Percentiles rank a stretch among this genome's conserved stretches.
phyloP scores from a whole-genome alignment of 768 basidiomycete species.

The Xerocomus brunneocitrinus region DNA sequence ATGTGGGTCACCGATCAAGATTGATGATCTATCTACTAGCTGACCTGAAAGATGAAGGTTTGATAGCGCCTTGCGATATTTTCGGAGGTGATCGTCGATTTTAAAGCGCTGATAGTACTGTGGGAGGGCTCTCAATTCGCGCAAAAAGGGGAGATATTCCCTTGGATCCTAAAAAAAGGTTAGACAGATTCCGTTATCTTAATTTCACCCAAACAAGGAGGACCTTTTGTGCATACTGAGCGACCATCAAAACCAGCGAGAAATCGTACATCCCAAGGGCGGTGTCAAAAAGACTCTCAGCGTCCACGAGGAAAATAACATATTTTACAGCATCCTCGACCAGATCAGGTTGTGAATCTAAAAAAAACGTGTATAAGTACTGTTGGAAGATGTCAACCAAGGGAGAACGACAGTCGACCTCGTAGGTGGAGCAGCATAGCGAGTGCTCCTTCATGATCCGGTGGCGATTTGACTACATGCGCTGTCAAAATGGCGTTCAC shows the following conservation, averaged over 20 bases:
- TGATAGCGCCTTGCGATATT: conserved; percentile 65
- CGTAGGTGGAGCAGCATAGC: conserved; percentile 69
- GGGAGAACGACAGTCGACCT: conserved; percentile 43
- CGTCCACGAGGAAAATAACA: conserved; percentile 95
- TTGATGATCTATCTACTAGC: conserved; percentile 5
- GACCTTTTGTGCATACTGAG: conserved; percentile 96
- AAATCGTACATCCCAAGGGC: conserved; percentile 99
- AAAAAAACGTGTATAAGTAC: not conserved
- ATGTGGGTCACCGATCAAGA: conserved; percentile 3
- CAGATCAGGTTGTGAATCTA: conserved; percentile 53
- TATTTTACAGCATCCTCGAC: conserved; percentile 98
- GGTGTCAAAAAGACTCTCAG: conserved; percentile 84
- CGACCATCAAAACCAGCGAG: conserved; percentile 89
- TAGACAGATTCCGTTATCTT: not conserved
- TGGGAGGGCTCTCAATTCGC: conserved; percentile 73
- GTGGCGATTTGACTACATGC: conserved; percentile 86
- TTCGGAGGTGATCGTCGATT: conserved; percentile 89
- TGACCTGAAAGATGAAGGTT: conserved; percentile 74
- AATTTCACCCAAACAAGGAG: conserved; percentile 3
- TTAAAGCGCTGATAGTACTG: conserved; percentile 80
- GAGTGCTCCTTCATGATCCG: conserved; percentile 86
- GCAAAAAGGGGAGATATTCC: conserved; percentile 95
- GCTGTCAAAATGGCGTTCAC: conserved; percentile 91
- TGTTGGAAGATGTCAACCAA: not conserved
- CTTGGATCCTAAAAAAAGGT: conserved; percentile 74